Base-by-base conservation (phyloP, 225 moss, liverwort and hornwort species). In the Sphagnum contortum region DNA sequence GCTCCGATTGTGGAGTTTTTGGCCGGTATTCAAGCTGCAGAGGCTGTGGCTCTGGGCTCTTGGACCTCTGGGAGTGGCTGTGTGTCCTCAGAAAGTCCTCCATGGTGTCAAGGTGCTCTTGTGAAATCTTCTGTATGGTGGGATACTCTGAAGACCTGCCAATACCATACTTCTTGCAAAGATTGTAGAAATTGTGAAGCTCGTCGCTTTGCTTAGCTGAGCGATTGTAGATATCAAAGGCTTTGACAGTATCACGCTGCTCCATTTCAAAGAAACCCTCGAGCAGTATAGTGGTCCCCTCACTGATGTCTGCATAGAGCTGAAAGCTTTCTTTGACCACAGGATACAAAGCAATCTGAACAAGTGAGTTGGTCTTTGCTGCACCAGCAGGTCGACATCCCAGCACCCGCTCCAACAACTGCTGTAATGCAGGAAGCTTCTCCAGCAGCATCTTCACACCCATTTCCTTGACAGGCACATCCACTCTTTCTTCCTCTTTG, bases 81-180 rank as follows among this genome's bases (percentile, higher is more conserved):
- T 75, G 83, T 44, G 69, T 83, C 75, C 84, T 82, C 74, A 93
- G 57, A 13, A 65, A 90, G 5, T 88, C 91, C 61, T 98, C 89
- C 71, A 98, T 58, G 58, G 80, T 92, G 9, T 98, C 89, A 6
- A 98, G 72, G 72, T 88, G 86, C 66, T 98, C 98, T 64, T 79
- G 60, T 2, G 91, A 77, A 48, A 98, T 74, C 51, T 73, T 83
- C n/a, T 75, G 82, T 5, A 98, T 83, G 4, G 64, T 83, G 3
- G 94, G 94, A 57, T 91, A 98, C 76, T 98, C 98, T 0, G 91
- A 89, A 5, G 91, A 80, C 4, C 98, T 82, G 48, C 91, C 93
- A 45, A 98, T 78, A 2, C 98, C 93, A 2, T 76, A 65, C 65
- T 93, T 78, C 76, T 82, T 98, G 73, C 98, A 98, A 46, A 93